Evolutionary conservation across 106 monocot species (phyloP).

Genomic region (Dendrobium catenatum): DNA sequence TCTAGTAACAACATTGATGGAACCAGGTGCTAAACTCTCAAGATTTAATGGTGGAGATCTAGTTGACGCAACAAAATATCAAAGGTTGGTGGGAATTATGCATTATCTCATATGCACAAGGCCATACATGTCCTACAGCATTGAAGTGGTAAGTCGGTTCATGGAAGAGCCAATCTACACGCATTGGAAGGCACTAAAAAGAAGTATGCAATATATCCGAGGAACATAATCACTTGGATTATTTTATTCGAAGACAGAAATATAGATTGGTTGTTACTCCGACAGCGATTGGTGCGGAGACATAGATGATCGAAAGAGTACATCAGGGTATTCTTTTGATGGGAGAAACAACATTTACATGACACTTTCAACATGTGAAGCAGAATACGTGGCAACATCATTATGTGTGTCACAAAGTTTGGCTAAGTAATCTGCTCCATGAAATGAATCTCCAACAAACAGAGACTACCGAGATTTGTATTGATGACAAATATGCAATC

Average conservation of each 20-base stretch:
- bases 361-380: not conserved
- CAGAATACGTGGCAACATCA: not conserved
- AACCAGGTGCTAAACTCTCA: not conserved
- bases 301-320: not conserved
- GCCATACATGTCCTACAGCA: not conserved
- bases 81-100: slow-evolving; percentile 3
- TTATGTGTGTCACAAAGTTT: not conserved
- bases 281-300: not conserved
- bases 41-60: not conserved
- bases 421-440: not conserved
- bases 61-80: too few relatives aligned
- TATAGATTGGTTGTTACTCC: slow-evolving; percentile 2
- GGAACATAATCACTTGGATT: not conserved
- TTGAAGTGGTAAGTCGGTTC: slow-evolving; percentile 6
- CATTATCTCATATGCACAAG: slow-evolving; percentile 9
- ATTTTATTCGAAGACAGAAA: not conserved
- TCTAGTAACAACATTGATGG: not conserved
- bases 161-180: not conserved
- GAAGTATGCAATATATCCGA: slow-evolving; percentile 3
- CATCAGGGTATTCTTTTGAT: not conserved
- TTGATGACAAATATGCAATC: too few relatives aligned
- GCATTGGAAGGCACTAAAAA: not conserved
- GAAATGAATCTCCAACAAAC: not conserved
- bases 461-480: not conserved
- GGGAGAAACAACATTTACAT: not conserved